Base-by-base conservation (phyloP, 2,329 filamentous ascomycete species). In the Paramyrothecium sp. region DNA sequence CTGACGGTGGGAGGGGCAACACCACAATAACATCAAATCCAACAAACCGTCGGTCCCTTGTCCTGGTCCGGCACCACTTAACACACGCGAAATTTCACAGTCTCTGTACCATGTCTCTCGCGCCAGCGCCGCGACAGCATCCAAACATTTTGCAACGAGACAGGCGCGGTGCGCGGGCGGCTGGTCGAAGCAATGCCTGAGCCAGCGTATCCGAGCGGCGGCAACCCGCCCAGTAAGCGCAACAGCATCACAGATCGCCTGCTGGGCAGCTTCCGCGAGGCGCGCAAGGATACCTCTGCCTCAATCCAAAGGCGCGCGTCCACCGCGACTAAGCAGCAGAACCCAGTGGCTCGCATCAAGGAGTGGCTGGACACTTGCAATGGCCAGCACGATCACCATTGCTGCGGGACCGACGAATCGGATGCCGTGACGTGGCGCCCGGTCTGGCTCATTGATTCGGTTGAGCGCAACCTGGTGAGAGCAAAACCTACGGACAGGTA, bases 311-410 rank as follows among this genome's bases (percentile, higher is more conserved):
- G 72, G 19, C 70, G 71, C 19, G 60, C 70, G 8, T 74, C 73
- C 17, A 63, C 68, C 49, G 66, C 67, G 47, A 61, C 67, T 53
- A 67, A 60, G 48, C 69, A 67, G 52, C 67, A 69, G 30, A 74
- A 71, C 11, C 76, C 75, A 19, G 63, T 77, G 38, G 67, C 66
- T 51, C 73, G 73, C 51, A 70, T 78, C 53, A 71, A 72, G 51
- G 71, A 76, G 48, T 79, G 77, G 77, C 71, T 79, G 34, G 74
- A 78, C 56, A 68, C 68, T 13, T 79, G 77, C 62, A 75, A 75
- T 56, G 65, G 66, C n/a, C 71, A 76, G 53, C 77, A 79, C 54
- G 67, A 71, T 16, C 65, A 69, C 23, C 77, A 79, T 63, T 79
- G 76, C 62, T 70, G 65, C 53, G 65, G 69, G 12, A 62, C 58